Evolutionary conservation across 2,329 filamentous ascomycete species (phyloP).

Genomic region (Blastomyces emzantsi): DNA sequence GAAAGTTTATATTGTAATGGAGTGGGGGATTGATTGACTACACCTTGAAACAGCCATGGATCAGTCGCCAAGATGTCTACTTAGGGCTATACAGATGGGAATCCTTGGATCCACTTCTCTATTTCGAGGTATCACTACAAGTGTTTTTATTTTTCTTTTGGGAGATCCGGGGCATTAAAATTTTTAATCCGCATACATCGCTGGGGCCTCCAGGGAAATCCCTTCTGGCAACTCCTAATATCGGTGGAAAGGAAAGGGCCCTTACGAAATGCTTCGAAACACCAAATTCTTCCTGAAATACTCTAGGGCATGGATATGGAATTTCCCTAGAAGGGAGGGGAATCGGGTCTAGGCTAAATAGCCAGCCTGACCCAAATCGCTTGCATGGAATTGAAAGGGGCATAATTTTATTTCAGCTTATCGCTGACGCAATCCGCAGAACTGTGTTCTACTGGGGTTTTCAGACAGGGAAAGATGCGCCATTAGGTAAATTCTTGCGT

Average conservation of each 20-base stretch:
- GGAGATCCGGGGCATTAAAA: not conserved
- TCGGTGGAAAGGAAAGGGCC: not conserved
- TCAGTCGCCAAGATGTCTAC: not conserved
- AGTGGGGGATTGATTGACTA: too few species aligned
- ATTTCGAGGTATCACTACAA: not conserved
- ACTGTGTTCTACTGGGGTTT: not conserved
- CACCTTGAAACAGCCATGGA: not conserved
- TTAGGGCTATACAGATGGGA: not conserved
- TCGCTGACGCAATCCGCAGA: not conserved
- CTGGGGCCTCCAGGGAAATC: not conserved
- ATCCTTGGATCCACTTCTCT: not conserved
- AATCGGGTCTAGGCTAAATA: too few species aligned
- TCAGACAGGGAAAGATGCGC: not conserved
- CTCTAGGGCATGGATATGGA: not conserved
- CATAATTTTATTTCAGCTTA: not conserved
- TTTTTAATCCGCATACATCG: not conserved
- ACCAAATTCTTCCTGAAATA: not conserved
- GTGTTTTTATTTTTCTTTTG: not conserved
- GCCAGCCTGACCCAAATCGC: not conserved
- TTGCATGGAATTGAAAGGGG: not conserved
- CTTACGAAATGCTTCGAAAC: too few species aligned
- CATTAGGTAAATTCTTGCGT: not conserved
- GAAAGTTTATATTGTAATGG: not conserved
- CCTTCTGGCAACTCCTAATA: not conserved
- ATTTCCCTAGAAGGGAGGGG: not conserved